Evolutionary conservation across 2,329 filamentous ascomycete species (phyloP), one percentile per base, ranked within the genome.

Genomic region (Calycina marina): DNA sequence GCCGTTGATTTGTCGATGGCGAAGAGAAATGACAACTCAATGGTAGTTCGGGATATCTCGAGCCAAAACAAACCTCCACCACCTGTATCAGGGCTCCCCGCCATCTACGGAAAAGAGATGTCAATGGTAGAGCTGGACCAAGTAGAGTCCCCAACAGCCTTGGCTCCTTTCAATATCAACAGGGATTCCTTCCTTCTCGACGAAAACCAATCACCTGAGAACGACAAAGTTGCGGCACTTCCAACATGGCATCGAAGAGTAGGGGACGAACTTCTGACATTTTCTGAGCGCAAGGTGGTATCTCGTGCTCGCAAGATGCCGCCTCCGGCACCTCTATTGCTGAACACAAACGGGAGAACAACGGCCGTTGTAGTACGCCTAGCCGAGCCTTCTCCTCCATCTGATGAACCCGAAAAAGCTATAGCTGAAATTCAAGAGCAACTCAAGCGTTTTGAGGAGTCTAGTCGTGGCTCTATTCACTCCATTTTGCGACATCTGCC

Each of bases 191-290:
- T 51, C 37, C 40, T 47, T 22, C 32, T 48, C 3, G 51, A 56
- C 25, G 45, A 43, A 1, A 47, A 53, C 14, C 40, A 46, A 27
- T 22, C 36, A 4, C 36, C 39, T 18, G 46, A 49, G 24, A 36
- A 26, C 8, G 26, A 36, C 10, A 35, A 34, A 0, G 28, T 28
- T n/a, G 25, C 33, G 13, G 31, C 14, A 8, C 30, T 25, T 13
- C 33, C 40, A 15, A 34, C 39, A 24, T 75, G 69, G 61, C 68
- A 76, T 47, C 60, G 57, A 20, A 66, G 71, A 2, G 55, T 76
- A 29, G 72, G 72, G 14, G 67, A 76, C 27, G 56, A 65, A 14
- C 65, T 65, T 34, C 68, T 67, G 14, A 63, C 66, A 2, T 77
- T 77, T 44, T 73, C 72, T 1, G 59, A 60, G 20, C 61, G 69